Conservation (phyloP, 2,329 filamentous ascomycete species). For the Aspergillus uvarum region DNA sequence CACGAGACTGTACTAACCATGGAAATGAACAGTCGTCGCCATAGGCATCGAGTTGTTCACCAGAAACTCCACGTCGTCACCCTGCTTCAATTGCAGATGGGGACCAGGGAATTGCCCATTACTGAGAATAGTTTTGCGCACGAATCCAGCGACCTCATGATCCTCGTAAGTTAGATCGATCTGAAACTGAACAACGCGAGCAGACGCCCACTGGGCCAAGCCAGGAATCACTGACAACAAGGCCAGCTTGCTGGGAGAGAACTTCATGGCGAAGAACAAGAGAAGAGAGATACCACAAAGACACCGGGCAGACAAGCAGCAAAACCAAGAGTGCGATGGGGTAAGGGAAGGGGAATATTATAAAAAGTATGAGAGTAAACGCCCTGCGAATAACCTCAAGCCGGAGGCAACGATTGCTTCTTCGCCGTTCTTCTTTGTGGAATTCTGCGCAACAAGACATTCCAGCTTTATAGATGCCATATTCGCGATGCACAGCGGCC, state of each 20-base stretch:
- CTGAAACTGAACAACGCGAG: constrained; percentile 10
- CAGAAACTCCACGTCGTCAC: constrained; percentile 30
- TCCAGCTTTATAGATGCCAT: background rate
- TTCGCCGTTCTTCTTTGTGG: background rate
- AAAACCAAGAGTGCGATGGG: background rate
- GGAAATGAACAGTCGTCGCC: constrained; percentile 32
- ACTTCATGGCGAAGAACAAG: background rate
- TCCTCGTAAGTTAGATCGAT: constrained; percentile 27
- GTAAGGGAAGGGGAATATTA: background rate
- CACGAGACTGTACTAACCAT: constrained; percentile 20
- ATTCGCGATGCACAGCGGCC: background rate
- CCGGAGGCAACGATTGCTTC: background rate
- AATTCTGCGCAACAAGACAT: background rate
- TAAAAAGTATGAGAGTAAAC: background rate
- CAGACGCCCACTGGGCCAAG: constrained; percentile 11
- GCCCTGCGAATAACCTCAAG: background rate
- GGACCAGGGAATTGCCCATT: constrained; percentile 34
- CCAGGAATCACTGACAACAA: constrained; percentile 6
- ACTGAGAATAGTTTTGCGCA: constrained; percentile 26
- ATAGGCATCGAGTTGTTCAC: constrained; percentile 32
- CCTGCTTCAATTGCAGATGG: constrained; percentile 26
- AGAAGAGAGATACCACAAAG: background rate
- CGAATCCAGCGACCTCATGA: constrained; percentile 24
- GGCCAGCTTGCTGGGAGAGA: constrained; percentile 1
- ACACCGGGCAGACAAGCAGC: background rate